Base-by-base conservation (phyloP, 1,139 yeast species). In the Protomyces macrosporus region DNA sequence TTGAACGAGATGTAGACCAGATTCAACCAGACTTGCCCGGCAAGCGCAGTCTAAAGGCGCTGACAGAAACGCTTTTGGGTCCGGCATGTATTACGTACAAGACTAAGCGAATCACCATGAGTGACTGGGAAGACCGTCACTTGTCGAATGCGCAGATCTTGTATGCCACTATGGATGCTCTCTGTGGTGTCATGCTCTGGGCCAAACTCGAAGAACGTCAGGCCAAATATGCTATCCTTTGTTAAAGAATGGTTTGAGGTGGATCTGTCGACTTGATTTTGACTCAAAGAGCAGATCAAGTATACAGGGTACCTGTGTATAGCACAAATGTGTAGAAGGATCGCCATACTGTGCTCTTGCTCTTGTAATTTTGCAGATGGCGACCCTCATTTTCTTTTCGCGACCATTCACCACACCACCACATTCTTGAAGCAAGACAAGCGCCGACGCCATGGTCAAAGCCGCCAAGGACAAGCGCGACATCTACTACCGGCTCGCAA, bases 401-500 rank as follows among this genome's bases (percentile, higher is more conserved):
- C 23, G 23, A 23, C 23, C 23, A 23, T 23, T 23, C 23, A 23
- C 23, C 23, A 23, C 23, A 23, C 2, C 23, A 23, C 23, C 23
- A 23, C 23, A 23, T 23, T 23, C 23, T 23, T 23, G 23, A 23
- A 23, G 23, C 23, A 23, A 23, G 23, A 23, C 23, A 23, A 2
- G 23, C 23, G 23, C 23, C 23, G 23, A 23, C 30, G 32, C 10
- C 10, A 60, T 60, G 64, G 64, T 60, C 34, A 60, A 60, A 14
- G 56, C 64, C 12, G 37, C 54, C 6, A 60, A 60, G 52, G 64
- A 60, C 34, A 60, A 60, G 59, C 36, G 66, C 35, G 66, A 64
- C 55, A 61, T 61, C 32, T 64, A 60, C 57, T 64, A 64, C 48
- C 64, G 66, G 5, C 40, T 65, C 53, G 98, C 98, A 66, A 93